Percentiles rank a stretch among this genome's conserved stretches.
Evolutionary conservation across 805 yeast genomes (phyloP).

Genomic region (Lipomyces lipofer): DNA sequence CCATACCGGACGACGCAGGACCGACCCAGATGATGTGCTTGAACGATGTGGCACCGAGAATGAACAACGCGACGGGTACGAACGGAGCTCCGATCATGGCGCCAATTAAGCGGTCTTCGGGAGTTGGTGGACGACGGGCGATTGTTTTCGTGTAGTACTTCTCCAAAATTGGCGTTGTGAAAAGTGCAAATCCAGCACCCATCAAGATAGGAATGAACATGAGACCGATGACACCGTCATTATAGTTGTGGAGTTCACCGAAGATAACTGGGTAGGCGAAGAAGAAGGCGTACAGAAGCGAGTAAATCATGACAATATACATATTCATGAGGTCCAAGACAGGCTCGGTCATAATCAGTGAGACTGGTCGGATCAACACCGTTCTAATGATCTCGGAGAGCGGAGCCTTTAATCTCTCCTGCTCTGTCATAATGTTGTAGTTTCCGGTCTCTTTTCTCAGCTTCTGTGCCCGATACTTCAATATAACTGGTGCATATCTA

Average conservation of each 20-base stretch:
- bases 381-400: conserved; percentile 65
- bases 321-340: conserved; percentile 80
- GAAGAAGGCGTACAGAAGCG: conserved; percentile 89
- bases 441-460: conserved; percentile 81
- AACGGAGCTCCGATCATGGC: conserved; percentile 50
- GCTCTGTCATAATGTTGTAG: conserved; percentile 87
- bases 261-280: conserved; percentile 93
- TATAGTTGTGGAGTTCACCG: conserved; percentile 69
- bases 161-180: conserved; percentile 76
- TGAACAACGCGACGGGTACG: conserved; percentile 54
- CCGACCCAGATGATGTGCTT: conserved; percentile 50
- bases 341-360: conserved; percentile 73
- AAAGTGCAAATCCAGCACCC: conserved; percentile 75
- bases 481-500: conserved; percentile 75
- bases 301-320: conserved; percentile 85
- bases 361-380: conserved; percentile 73
- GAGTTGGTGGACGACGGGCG: conserved; percentile 47
- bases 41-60: conserved; percentile 62
- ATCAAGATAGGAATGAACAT: conserved; percentile 89
- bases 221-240: conserved; percentile 77
- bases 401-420: conserved; percentile 74
- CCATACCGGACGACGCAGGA: conserved; percentile 57
- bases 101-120: conserved; percentile 58
- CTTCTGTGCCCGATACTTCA: conserved; percentile 66
- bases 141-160: conserved; percentile 50